Conservation (phyloP, 176 grass and related monocot species). For the Cenchrus fungigraminus region DNA sequence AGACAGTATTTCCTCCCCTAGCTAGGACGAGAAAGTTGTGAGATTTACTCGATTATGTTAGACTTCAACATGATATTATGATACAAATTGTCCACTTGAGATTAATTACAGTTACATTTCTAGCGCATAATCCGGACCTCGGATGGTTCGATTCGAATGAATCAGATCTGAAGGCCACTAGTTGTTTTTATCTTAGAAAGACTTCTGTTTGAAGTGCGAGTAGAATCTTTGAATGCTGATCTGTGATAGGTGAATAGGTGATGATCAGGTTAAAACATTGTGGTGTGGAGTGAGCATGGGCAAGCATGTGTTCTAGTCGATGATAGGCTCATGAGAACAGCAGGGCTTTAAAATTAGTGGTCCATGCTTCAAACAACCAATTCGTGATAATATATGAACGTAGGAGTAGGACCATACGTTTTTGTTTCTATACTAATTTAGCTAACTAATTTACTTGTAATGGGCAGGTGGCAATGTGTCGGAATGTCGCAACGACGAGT, state of each 20-base stretch:
- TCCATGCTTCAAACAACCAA: constrained; percentile 34
- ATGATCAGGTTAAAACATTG: constrained; percentile 34
- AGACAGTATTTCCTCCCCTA: background rate
- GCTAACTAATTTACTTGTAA: constrained; percentile 32
- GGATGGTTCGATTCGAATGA: background rate
- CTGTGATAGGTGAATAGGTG: constrained; percentile 24
- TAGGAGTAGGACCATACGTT: constrained; percentile 43
- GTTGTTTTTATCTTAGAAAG: background rate
- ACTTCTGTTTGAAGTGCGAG: background rate
- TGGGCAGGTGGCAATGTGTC: constrained; percentile 50
- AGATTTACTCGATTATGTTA: background rate
- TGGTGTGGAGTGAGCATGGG: constrained; percentile 38
- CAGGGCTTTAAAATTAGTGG: constrained; percentile 46
- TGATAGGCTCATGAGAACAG: constrained; percentile 22
- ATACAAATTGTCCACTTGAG: constrained; percentile 1
- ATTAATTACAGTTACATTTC: constrained; percentile 12
- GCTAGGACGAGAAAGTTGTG: background rate
- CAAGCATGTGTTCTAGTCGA: constrained; percentile 28
- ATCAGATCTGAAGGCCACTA: constrained; percentile 30
- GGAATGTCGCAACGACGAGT: constrained; percentile 57
- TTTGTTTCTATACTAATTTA: constrained; percentile 28
- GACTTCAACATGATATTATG: background rate
- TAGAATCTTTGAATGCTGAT: constrained; percentile 12
- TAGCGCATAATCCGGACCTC: background rate
- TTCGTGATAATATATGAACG: constrained; percentile 24